A percentile compares a stretch with the other conserved stretches of the same genome.
These are phyloP conservation scores for Dendrocalamus latiflorus DNA, from an alignment of 202 grass and related monocot genomes.

Conservation along the genomic window DNA sequence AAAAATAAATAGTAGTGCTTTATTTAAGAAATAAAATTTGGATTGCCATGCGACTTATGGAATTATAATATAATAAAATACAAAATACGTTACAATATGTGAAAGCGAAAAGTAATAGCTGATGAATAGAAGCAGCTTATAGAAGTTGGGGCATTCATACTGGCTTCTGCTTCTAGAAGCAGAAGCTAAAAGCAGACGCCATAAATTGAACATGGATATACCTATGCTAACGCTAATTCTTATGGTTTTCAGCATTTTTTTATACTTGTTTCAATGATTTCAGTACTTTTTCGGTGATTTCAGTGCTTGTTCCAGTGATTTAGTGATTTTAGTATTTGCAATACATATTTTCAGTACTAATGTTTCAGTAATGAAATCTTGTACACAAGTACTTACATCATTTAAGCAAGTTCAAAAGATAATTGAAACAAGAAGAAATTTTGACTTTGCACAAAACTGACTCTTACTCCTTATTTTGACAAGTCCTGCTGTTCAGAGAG, in stretches of 20 bases:
- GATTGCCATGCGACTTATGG: too few relatives aligned
- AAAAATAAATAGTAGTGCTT: too few relatives aligned
- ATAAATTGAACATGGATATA: constrained; percentile 7
- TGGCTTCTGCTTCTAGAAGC: too few relatives aligned
- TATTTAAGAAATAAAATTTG: too few relatives aligned
- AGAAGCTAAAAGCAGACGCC: too few relatives aligned
- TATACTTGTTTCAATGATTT: background rate
- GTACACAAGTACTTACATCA: background rate
- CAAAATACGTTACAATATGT: too few relatives aligned
- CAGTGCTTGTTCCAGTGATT: background rate
- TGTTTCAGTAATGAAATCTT: background rate
- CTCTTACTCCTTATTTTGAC: background rate
- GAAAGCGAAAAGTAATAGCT: too few relatives aligned
- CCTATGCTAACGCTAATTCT: background rate
- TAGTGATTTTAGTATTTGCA: background rate
- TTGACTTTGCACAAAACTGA: background rate
- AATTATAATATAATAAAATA: too few relatives aligned
- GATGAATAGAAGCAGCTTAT: too few relatives aligned
- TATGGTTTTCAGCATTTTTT: background rate
- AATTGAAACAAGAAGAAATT: background rate
- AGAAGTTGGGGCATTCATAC: too few relatives aligned
- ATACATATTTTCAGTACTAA: background rate
- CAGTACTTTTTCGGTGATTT: background rate
- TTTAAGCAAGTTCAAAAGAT: background rate
- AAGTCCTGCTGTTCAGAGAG: background rate